Conservation (phyloP, 192 early-diverging fungal genomes). For the Mortierella hygrophila region DNA sequence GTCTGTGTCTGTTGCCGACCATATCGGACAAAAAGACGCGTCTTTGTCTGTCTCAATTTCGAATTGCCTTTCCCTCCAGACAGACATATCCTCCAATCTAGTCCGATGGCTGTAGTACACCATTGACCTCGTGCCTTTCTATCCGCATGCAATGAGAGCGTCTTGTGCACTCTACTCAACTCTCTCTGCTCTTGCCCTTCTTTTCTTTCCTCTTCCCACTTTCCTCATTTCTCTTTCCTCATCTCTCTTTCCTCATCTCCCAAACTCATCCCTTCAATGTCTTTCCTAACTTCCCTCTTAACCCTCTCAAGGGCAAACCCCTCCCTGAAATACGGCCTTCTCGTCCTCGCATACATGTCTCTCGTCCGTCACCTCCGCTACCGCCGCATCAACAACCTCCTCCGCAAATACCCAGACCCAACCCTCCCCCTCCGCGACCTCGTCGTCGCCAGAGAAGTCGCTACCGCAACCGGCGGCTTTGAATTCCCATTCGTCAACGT, state of each 20-base stretch:
- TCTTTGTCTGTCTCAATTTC: neutral
- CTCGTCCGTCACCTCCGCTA: conserved; percentile 55
- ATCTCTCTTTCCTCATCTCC: neutral
- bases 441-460: conserved; percentile 40
- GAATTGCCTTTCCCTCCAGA: too few relatives aligned
- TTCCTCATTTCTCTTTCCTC: neutral
- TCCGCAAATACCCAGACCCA: conserved; percentile 57
- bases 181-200: too few relatives aligned
- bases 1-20: too few relatives aligned
- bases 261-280: neutral
- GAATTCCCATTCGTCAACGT: conserved; percentile 56
- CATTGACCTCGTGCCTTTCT: too few relatives aligned
- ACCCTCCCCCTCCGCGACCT: conserved; percentile 41
- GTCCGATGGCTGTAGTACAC: too few relatives aligned
- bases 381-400: conserved; percentile 39
- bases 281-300: neutral
- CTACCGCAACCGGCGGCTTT: conserved; percentile 9
- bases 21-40: neutral
- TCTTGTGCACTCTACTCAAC: too few relatives aligned
- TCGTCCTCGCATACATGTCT: conserved; percentile 29
- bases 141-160: too few relatives aligned
- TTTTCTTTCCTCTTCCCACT: conserved; percentile 4
- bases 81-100: too few relatives aligned
- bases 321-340: neutral
- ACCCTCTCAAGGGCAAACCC: neutral